These are phyloP conservation scores for Heliamphora pulchella DNA, from an alignment of 179 eudicot species.

Conservation along the genomic window DNA sequence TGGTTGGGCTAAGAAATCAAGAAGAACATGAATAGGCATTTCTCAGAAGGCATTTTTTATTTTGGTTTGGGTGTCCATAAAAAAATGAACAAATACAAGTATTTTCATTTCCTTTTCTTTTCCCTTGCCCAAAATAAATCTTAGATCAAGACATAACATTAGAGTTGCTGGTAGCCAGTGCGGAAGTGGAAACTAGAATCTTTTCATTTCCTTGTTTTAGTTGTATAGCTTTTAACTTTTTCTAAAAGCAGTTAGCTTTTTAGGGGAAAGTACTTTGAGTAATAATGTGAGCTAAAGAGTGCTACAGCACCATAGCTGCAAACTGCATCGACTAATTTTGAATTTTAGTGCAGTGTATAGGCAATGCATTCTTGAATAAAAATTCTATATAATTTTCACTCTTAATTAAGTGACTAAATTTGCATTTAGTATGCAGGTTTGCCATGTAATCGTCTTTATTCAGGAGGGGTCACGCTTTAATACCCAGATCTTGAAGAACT, in stretches of 20 bases:
- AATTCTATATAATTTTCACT: background rate
- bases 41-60: background rate
- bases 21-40: background rate
- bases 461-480: conserved; percentile 82
- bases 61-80: background rate
- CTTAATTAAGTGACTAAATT: conserved; percentile 16
- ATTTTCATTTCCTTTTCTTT: background rate
- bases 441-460: conserved; percentile 67
- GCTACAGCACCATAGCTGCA: background rate
- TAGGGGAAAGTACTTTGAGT: background rate
- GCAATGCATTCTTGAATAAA: background rate
- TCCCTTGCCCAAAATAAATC: too few relatives aligned
- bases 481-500: conserved; percentile 50
- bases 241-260: background rate
- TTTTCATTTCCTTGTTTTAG: background rate
- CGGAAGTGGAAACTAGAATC: background rate
- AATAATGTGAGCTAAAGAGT: background rate
- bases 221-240: background rate
- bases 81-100: background rate
- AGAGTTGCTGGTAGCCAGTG: background rate
- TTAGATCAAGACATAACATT: background rate
- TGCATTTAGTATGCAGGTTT: conserved; percentile 60
- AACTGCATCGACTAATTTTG: background rate
- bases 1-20: background rate
- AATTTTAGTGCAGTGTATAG: conserved; percentile 1